phyloP scores from a whole-genome alignment of 176 grass and related monocot species.

The Oryza glumipatula region DNA sequence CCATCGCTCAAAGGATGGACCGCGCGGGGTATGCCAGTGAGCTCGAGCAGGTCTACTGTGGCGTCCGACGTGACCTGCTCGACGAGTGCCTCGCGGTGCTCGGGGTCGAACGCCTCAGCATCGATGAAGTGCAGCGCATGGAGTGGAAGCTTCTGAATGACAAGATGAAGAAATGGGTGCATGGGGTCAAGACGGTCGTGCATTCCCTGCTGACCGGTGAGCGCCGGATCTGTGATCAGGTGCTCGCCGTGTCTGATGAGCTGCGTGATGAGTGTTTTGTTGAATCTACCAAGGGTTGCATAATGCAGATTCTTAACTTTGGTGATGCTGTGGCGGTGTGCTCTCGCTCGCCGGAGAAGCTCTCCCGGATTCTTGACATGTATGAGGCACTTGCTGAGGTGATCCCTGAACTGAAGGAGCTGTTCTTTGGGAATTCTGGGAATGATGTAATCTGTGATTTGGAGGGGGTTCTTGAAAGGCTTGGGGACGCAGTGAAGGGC shows the following conservation, averaged over 20 bases:
- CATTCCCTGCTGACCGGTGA: slow-evolving; percentile 74
- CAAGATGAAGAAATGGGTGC: slow-evolving; percentile 98
- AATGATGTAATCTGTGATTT: slow-evolving; percentile 71
- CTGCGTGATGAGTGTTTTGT: slow-evolving; percentile 81
- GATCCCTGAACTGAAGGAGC: slow-evolving; percentile 69
- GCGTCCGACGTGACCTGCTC: slow-evolving; percentile 73
- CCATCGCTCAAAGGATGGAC: slow-evolving; percentile 77
- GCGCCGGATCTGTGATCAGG: slow-evolving; percentile 67
- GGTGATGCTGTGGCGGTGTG: slow-evolving; percentile 86
- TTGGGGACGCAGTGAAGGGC: slow-evolving; percentile 80
- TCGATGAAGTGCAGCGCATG: slow-evolving; percentile 87
- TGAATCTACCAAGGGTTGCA: slow-evolving; percentile 76
- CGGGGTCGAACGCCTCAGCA: slow-evolving; percentile 84
- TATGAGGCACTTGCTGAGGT: slow-evolving; percentile 87
- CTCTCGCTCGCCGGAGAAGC: slow-evolving; percentile 76
- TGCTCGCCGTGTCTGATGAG: slow-evolving; percentile 65
- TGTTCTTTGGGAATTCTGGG: slow-evolving; percentile 66
- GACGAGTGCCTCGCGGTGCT: slow-evolving; percentile 82
- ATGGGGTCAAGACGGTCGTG: slow-evolving; percentile 74
- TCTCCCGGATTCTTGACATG: slow-evolving; percentile 90
- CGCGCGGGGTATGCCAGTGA: slow-evolving; percentile 68
- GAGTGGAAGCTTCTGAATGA: slow-evolving; percentile 89
- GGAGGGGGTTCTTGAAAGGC: slow-evolving; percentile 70
- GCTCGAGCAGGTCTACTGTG: slow-evolving; percentile 76
- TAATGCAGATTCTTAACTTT: slow-evolving; percentile 93